These are phyloP conservation scores for Lupinus albus DNA, from an alignment of 306 rosid genomes.

Conservation along the genomic window DNA sequence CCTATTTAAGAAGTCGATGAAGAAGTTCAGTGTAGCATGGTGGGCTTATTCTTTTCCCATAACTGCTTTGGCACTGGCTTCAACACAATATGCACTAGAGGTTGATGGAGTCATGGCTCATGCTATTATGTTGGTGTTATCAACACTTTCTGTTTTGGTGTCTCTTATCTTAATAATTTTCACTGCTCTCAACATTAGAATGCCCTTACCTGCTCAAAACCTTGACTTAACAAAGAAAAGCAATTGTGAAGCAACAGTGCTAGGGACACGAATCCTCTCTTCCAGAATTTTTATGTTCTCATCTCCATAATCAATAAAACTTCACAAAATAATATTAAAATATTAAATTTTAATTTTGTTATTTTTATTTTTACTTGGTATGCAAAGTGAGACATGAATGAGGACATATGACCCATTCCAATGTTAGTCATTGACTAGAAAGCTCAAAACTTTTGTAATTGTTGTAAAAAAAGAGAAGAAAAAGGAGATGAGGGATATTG, in stretches of 20 bases:
- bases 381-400: too few relatives aligned
- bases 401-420: too few relatives aligned
- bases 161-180: slow-evolving; percentile 37
- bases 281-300: too few relatives aligned
- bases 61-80: slow-evolving; percentile 57
- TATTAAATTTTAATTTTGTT: too few relatives aligned
- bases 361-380: too few relatives aligned
- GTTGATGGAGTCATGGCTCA: slow-evolving; percentile 49
- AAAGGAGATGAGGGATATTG: neutral
- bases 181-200: slow-evolving; percentile 35
- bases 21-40: slow-evolving; percentile 63
- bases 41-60: slow-evolving; percentile 69
- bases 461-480: neutral
- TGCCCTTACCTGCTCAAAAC: neutral
- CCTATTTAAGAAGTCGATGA: slow-evolving; percentile 61
- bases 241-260: neutral
- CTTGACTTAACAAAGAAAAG: neutral
- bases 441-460: neutral
- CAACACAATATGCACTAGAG: slow-evolving; percentile 52
- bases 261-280: too few relatives aligned
- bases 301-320: too few relatives aligned
- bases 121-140: slow-evolving; percentile 42
- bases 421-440: neutral
- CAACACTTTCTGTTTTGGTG: slow-evolving; percentile 47
- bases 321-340: too few relatives aligned